Evolutionary conservation across 2,329 filamentous ascomycete genomes (phyloP), one percentile per base, ranked within the genome.

Genomic region (Amauroascus niger): DNA sequence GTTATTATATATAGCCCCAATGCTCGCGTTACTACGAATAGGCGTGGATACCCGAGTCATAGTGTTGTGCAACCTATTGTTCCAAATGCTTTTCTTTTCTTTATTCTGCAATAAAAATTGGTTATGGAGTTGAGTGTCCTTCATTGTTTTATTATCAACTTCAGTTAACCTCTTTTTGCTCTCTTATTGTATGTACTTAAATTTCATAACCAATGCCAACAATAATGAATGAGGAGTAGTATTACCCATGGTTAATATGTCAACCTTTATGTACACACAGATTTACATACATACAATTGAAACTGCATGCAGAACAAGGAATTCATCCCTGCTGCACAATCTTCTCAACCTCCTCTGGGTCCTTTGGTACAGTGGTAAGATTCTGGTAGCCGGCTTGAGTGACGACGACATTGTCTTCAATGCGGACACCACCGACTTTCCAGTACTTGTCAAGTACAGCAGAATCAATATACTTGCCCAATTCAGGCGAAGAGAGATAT

Each of bases 371-470:
- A 1, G 79, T 78, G 1, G 89, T 94, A 66, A 97, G 65, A 65
- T 95, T 94, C 70, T 96, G 89, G 62, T 82, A 82, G 0, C 90
- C 89, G 22, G 79, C 74, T 57, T 84, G 76, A 1, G 86, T 93
- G 46, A 97, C 82, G 20, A 93, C 75, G 37, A 97, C 79, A 67
- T 91, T 87, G 65, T 97, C 89, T 72, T 98, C 93, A 57, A 97
- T 94, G 45, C 93, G 80, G 24, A 95, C 88, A 32, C 93, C 93
- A 14, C 91, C 93, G 0, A 97, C 88, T 51, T 84, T 80, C 83
- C 89, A 90, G 70, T 93, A 96, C 61, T 79, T 80, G 11, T 88
- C 78, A 37, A 96, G 69, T 1, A 90, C 85, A 18, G 76, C 71
- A 39, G 75, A 73, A 64, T 95, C 82, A 62, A 96, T 95, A 64